phyloP scores from a whole-genome alignment of 352 stramenopile species.

The Pythium vanterpoolii region DNA sequence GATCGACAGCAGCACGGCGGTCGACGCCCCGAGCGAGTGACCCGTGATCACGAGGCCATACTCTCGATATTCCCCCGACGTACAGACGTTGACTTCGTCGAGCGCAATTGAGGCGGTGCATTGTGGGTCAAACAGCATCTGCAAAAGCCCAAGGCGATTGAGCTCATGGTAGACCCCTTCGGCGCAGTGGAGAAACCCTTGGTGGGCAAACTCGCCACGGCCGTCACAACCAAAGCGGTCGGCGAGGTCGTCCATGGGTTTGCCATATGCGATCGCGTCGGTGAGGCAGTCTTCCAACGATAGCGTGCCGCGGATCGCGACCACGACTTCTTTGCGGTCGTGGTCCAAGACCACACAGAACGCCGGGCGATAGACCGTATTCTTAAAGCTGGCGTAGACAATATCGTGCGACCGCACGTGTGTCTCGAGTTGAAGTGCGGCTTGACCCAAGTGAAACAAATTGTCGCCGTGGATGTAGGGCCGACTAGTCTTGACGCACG shows the following conservation, averaged over 20 bases:
- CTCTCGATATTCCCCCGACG: conserved; percentile 54
- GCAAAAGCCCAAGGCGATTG: conserved; percentile 61
- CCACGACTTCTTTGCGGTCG: conserved; percentile 61
- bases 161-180: conserved; percentile 75
- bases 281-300: conserved; percentile 87
- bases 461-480: conserved; percentile 84
- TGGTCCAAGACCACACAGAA: conserved; percentile 84
- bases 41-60: conserved; percentile 76
- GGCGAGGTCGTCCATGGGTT: conserved; percentile 66
- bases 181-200: conserved; percentile 78
- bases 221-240: conserved; percentile 70
- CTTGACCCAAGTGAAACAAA: conserved; percentile 75
- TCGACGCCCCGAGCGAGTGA: conserved; percentile 80
- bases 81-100: conserved; percentile 58
- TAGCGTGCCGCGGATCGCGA: conserved; percentile 80
- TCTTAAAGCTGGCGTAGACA: conserved; percentile 78
- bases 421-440: conserved; percentile 79
- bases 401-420: conserved; percentile 61
- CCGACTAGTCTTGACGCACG: conserved; percentile 58
- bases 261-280: conserved; percentile 81
- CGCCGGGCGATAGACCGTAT: conserved; percentile 76
- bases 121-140: conserved; percentile 83
- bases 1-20: conserved; percentile 67
- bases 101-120: conserved; percentile 40
- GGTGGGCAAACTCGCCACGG: conserved; percentile 68